Base-by-base conservation (phyloP, 2,329 filamentous ascomycete species). In the Phialemonium atrogriseum region DNA sequence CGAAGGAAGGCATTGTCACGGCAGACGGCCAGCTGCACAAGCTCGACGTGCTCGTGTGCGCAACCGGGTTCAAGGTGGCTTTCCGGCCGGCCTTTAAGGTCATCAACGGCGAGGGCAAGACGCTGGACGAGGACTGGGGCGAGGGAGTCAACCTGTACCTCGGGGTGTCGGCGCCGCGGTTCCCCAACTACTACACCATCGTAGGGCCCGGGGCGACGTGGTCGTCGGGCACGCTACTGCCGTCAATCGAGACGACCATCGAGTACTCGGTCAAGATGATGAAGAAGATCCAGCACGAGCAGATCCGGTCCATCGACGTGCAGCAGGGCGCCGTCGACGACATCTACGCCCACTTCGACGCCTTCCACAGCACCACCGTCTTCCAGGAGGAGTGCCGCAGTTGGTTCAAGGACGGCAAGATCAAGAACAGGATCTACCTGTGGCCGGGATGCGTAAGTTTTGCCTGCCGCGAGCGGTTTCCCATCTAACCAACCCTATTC, bases 261-360 rank as follows among this genome's bases (percentile, higher is more conserved):
- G 52, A 56, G 36, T 56, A 61, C 38, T 41, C 50, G 3, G 40
- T 58, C 32, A 52, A 58, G 42, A 54, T 60, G 47, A 55, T 57
- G 49, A 46, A 45, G 37, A 59, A 59, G 47, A 57, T 58, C 44
- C 66, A 72, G 47, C 67, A 60, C 2, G 52, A 66, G 46, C 58
- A 64, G 45, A 63, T 70, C 35, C 47, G 50, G 4, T 52, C 58
- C 5, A 60, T 68, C 24, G 46, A 57, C 7, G 59, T 69, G 9
- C 67, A 66, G 42, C 44, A 51, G 1, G 57, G 58, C 12, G 64
- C 61, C 2, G 61, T 72, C 7, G 48, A 51, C 9, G 71, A 73
- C 38, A 74, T 75, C 47, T 58, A 65, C 35, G 51, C 52, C 4
- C 57, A 60, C 49, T 60, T 60, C 24, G 59, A 66, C 34, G 39